Evolutionary conservation across 352 stramenopile genomes (phyloP).

Genomic region (Phytophthora multivora): DNA sequence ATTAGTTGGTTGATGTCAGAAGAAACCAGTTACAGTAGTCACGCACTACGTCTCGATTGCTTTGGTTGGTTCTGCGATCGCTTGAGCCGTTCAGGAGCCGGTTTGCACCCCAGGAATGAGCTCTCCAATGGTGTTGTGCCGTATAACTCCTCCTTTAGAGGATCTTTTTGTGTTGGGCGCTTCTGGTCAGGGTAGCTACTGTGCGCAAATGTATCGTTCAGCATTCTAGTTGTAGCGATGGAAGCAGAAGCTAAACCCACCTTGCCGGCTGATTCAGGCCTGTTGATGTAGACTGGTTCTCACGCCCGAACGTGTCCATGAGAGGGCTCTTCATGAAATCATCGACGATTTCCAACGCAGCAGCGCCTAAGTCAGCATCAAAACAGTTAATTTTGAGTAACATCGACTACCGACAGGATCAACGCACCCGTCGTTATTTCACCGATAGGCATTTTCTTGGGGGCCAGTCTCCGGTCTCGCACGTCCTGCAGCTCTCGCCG

Average conservation of each 20-base stretch:
- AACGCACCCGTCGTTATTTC: slow-evolving; percentile 63
- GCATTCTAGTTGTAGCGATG: not conserved
- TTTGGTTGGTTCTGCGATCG: slow-evolving; percentile 16
- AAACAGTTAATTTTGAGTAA: not conserved
- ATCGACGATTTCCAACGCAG: slow-evolving; percentile 81
- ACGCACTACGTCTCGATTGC: slow-evolving; percentile 32
- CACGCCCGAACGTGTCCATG: slow-evolving; percentile 63
- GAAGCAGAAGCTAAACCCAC: slow-evolving; percentile 10
- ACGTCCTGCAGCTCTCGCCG: slow-evolving; percentile 34
- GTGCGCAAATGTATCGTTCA: not conserved
- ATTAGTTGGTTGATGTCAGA: not conserved
- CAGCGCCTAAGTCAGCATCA: slow-evolving; percentile 47
- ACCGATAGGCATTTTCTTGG: slow-evolving; percentile 49
- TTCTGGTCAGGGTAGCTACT: slow-evolving; percentile 2
- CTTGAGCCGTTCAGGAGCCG: slow-evolving; percentile 14
- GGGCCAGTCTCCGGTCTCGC: slow-evolving; percentile 14
- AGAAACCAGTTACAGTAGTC: not conserved
- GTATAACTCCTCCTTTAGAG: slow-evolving; percentile 70
- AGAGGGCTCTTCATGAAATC: slow-evolving; percentile 79
- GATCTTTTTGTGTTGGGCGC: slow-evolving; percentile 29
- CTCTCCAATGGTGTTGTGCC: slow-evolving; percentile 46
- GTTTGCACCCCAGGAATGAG: slow-evolving; percentile 59
- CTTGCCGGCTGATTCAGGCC: not conserved
- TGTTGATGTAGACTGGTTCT: not conserved
- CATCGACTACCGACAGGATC: not conserved